Percentiles rank a stretch among this genome's conserved stretches.
Conservation (phyloP, 2,329 filamentous ascomycete species). For the Ophiostoma sp. region DNA sequence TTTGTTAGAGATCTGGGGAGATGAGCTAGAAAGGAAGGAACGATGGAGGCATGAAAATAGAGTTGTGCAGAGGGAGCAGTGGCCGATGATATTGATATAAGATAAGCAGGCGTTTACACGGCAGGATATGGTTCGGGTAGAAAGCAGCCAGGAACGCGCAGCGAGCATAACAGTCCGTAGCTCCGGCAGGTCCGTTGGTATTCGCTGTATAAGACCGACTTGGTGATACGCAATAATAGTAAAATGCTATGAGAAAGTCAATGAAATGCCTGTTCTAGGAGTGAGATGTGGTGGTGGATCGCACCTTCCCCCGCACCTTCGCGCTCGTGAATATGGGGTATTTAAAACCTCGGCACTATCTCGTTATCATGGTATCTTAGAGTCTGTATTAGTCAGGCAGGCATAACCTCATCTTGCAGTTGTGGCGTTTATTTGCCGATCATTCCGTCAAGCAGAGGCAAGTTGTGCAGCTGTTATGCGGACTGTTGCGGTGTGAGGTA, state of each 20-base stretch:
- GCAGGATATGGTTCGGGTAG: neutral
- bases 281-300: neutral
- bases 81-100: neutral
- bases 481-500: too few species aligned
- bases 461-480: too few species aligned
- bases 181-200: neutral
- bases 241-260: too few species aligned
- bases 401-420: neutral
- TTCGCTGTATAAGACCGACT: neutral
- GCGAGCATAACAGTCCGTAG: neutral
- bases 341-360: conserved; percentile 1
- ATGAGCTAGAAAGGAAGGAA: neutral
- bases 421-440: too few species aligned
- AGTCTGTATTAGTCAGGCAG: neutral
- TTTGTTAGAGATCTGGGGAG: conserved; percentile 19
- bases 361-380: neutral
- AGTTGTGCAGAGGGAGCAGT: neutral
- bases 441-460: too few species aligned
- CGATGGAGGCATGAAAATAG: neutral
- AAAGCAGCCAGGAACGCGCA: neutral
- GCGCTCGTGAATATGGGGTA: neutral
- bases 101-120: neutral
- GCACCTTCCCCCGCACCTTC: conserved; percentile 6
- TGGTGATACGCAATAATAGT: too few species aligned
- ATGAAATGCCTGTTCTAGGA: too few species aligned